These are phyloP conservation scores for peach (Prunus persica) DNA, from an alignment of 306 rosid species.

Conservation along the genomic window DNA sequence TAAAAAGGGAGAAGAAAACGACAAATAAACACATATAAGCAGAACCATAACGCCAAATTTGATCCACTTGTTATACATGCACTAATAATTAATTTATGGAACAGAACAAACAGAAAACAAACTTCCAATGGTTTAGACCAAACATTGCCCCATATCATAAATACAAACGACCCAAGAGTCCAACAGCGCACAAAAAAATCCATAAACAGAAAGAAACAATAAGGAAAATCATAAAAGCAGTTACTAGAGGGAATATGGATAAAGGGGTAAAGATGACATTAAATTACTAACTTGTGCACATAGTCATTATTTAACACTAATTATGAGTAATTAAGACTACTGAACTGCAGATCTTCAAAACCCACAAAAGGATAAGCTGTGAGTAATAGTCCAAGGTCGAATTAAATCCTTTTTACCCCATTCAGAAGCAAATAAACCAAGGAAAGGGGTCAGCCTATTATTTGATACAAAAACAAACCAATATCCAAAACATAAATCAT, in stretches of 20 bases:
- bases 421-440: constrained; percentile 23
- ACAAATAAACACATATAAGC: background rate
- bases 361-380: constrained; percentile 25
- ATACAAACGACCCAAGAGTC: background rate
- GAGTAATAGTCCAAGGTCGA: constrained; percentile 11
- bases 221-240: background rate
- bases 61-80: constrained; percentile 9
- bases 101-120: background rate
- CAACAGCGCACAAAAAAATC: background rate
- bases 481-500: constrained; percentile 17
- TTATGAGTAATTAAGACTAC: background rate
- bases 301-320: constrained; percentile 18
- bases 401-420: constrained; percentile 32
- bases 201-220: background rate
- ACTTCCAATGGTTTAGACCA: background rate
- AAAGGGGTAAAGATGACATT: background rate
- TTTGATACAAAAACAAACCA: constrained; percentile 4
- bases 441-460: constrained; percentile 3
- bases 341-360: constrained; percentile 28
- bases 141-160: background rate
- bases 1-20: constrained; percentile 3
- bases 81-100: background rate
- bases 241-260: background rate
- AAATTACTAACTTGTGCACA: constrained; percentile 1
- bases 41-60: background rate